Evolutionary conservation across 1,284 basidiomycete species (phyloP), one percentile per base, ranked within the genome.

Genomic region (Ceratobasidium sp.): DNA sequence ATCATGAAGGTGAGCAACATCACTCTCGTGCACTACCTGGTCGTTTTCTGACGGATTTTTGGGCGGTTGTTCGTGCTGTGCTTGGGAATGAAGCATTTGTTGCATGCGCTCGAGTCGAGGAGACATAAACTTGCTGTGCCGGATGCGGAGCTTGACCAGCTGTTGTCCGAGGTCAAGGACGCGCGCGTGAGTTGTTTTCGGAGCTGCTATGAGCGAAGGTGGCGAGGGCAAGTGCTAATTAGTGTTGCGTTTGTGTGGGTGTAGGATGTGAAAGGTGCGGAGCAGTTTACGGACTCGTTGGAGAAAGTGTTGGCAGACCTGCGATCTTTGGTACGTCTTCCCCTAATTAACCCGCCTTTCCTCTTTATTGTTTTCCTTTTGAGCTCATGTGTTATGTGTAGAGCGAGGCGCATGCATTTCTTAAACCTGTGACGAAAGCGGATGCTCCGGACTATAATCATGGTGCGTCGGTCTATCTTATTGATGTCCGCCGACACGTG

Each of bases 401-500:
- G 92, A 91, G 93, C 81, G 94, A 96, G 81, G 91, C 94, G 14
- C 89, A 92, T 77, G 90, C 94, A 4, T 98, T 98, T 80, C 85
- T 95, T 75, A 95, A 92, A 80, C 94, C 93, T 5, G 96, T 98
- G 0, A 88, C 92, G 2, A 95, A 88, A 82, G 84, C 89, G 58
- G 95, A 97, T 79, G 92, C 91, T 28, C 93, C 94, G 61, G 95
- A 97, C 82, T 98, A 98, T 79, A 90, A 93, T 82, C 91, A 93
- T 73, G 87, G 95, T 94, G 47, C 38, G 82, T 80, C 4, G 52
- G 28, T 26, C 61, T 41, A 54, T 49, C 47, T 26, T 32, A 3
- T 49, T 49, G 23, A 43, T 16, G 43, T 26, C 38, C 38, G 38
- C 57, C 26, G 38, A 13, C 18, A 50, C 38, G 16, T 26, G 7